Percentiles rank a stretch among this genome's conserved stretches.
Evolutionary conservation across 23 red algal species (phyloP).

Genomic region (Gracilaria caudata): DNA sequence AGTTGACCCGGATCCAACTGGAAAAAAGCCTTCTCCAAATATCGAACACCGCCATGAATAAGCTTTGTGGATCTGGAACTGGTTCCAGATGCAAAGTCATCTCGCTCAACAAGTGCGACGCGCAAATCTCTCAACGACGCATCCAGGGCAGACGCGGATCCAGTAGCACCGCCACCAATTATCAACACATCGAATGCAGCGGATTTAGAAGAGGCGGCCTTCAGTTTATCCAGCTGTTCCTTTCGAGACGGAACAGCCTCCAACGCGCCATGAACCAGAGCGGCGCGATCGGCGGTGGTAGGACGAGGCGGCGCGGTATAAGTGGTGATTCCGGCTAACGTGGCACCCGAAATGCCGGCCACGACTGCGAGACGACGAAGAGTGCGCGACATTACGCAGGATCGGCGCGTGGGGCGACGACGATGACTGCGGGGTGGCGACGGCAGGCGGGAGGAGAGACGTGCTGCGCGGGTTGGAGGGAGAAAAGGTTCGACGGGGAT

Average conservation of each 20-base stretch:
- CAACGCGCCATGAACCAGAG: slow-evolving; percentile 37
- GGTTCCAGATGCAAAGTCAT: slow-evolving; percentile 93
- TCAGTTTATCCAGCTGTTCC: slow-evolving; percentile 43
- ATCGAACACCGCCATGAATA: slow-evolving; percentile 95
- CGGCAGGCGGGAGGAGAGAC: neutral
- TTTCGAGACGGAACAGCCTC: slow-evolving; percentile 55
- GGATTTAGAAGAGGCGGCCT: neutral
- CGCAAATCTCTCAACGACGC: slow-evolving; percentile 85
- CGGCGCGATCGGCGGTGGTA: slow-evolving; percentile 59
- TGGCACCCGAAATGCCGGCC: slow-evolving; percentile 53
- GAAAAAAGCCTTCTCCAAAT: slow-evolving; percentile 96
- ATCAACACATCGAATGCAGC: slow-evolving; percentile 81
- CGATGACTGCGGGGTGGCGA: neutral
- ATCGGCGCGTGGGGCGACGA: neutral
- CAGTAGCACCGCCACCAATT: slow-evolving; percentile 93
- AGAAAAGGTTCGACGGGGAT: neutral
- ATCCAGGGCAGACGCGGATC: slow-evolving; percentile 87
- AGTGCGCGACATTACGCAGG: slow-evolving; percentile 23
- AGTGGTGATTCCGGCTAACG: slow-evolving; percentile 45
- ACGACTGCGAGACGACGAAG: slow-evolving; percentile 47
- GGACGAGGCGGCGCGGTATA: slow-evolving; percentile 48
- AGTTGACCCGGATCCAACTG: slow-evolving; percentile 91
- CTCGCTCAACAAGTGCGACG: slow-evolving; percentile 89
- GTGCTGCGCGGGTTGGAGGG: neutral
- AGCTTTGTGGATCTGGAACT: slow-evolving; percentile 87